Conservation (phyloP, 495 filamentous ascomycete genomes). For the Massariosphaeria phaeospora region DNA sequence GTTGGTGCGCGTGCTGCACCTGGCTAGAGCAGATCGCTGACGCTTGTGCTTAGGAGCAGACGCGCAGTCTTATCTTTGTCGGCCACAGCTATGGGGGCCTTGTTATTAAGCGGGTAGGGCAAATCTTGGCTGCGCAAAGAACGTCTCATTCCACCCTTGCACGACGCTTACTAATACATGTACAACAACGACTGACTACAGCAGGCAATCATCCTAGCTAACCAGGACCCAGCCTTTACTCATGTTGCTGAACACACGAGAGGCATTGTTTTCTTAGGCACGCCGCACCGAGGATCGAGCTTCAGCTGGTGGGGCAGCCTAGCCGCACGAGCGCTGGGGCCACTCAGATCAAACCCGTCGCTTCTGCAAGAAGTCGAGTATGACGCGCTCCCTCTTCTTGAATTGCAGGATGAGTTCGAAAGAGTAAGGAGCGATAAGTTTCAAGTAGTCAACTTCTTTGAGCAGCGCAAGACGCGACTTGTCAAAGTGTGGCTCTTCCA, state of each 20-base stretch:
- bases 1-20: background rate
- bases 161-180: too few species aligned
- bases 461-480: background rate
- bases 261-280: background rate
- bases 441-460: background rate
- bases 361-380: background rate
- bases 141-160: too few species aligned
- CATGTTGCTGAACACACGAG: background rate
- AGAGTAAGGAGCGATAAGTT: background rate
- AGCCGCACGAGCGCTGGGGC: background rate
- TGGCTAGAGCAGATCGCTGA: background rate
- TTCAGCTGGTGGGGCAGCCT: background rate
- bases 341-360: background rate
- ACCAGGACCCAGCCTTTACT: background rate
- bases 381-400: background rate
- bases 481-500: background rate
- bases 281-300: background rate
- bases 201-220: background rate
- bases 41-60: background rate
- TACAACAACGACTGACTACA: background rate
- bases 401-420: background rate
- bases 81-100: slow-evolving; percentile 4
- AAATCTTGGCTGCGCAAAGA: background rate
- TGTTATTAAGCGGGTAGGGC: slow-evolving; percentile 1
- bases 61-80: background rate